Percentiles rank a stretch among this genome's conserved stretches.
phyloP scores from a whole-genome alignment of 169 alveolate species.

The Plasmodium cynomolgi region DNA sequence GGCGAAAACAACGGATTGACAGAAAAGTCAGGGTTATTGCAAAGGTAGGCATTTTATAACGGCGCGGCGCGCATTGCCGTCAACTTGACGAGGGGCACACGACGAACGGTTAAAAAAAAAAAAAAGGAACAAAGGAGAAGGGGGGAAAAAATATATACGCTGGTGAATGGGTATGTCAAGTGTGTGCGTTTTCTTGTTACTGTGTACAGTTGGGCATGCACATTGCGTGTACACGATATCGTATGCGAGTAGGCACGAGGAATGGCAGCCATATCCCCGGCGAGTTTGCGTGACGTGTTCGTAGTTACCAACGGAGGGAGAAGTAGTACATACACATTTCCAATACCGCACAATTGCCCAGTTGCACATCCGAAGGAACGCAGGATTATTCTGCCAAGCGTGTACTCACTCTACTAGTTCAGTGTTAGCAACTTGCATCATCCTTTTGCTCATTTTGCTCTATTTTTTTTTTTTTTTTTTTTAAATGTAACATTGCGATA shows the following conservation, averaged over 20 bases:
- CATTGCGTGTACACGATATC: background rate
- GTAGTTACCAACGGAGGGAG: background rate
- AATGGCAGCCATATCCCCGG: background rate
- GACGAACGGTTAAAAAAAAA: background rate
- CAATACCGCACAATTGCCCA: background rate
- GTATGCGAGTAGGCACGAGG: background rate
- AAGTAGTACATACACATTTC: background rate
- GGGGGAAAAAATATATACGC: background rate
- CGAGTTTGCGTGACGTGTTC: background rate
- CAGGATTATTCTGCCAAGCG: background rate
- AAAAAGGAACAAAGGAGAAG: background rate
- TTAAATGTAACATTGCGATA: background rate
- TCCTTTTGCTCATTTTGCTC: background rate
- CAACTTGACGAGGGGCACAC: background rate
- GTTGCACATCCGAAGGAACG: background rate
- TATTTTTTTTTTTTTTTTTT: constrained; percentile 1
- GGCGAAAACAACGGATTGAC: background rate
- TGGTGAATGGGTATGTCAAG: background rate
- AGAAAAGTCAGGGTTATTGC: background rate
- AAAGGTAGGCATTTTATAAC: background rate
- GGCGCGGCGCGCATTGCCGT: background rate
- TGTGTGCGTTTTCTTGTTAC: background rate
- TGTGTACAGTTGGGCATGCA: background rate
- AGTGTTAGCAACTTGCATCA: background rate
- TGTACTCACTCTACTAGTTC: background rate